Evolutionary conservation across 768 basidiomycete species (phyloP), one percentile per base, ranked within the genome.

Genomic region (Russula sp.): DNA sequence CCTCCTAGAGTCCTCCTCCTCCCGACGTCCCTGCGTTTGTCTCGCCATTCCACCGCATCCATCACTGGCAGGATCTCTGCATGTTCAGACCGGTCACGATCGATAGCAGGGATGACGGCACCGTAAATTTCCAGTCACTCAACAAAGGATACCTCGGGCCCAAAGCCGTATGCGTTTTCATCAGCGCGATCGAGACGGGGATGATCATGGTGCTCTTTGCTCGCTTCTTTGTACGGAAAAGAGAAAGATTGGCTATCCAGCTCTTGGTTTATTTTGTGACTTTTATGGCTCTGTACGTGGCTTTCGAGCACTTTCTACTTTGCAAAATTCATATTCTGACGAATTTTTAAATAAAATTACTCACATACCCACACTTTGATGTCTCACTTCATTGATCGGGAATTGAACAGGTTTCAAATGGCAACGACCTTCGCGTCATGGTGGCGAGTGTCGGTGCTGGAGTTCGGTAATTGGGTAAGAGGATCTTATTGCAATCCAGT

Each of bases 391-490:
- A 6, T 14, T 1, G 10, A 22, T n/a, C 14, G 28, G 5, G 9
- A 34, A 11, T n/a, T n/a, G n/a, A n/a, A n/a, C 42, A 72, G 71
- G 36, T 58, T 72, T 7, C 72, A 73, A 58, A 71, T 69, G 14
- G 59, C 57, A n/a, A 16, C 66, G 22, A 65, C 65, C 1, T 71
- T 70, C 32, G 71, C 67, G 22, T 26, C 62, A 1, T 59, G 64
- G 53, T 73, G 72, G 72, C 55, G 64, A 36, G 53, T 71, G 32
- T 70, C 65, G 16, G 72, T 73, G 32, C 11, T 49, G n/a, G 55
- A 66, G 38, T 73, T 70, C 28, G 72, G 72, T 13, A 59, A 73
- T 30, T 73, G 72, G 71, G 71, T 73, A 34, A 1, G 57, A 46
- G 5, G 10, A 22, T 10, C 5, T 3, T 57, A 5, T 26, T 56